Evolutionary conservation across 2,329 filamentous ascomycete species (phyloP).

Genomic region (Hypoxylon sp.): DNA sequence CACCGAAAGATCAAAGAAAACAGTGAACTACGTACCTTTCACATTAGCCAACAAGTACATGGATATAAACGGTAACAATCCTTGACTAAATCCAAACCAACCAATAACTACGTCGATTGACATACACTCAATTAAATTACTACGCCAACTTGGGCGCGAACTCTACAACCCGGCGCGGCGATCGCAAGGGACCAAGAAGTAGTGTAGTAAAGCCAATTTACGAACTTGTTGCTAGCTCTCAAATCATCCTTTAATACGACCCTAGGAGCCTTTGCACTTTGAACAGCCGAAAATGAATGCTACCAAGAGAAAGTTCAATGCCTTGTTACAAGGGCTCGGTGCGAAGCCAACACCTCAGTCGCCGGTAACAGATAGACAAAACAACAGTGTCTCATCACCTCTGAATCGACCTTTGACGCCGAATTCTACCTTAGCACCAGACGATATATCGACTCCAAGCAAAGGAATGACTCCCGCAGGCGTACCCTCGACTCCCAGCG

Average conservation of each 20-base stretch:
- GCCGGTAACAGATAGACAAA: conserved; percentile 56
- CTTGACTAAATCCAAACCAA: conserved; percentile 17
- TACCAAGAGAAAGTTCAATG: conserved; percentile 88
- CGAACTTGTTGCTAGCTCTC: conserved; percentile 27
- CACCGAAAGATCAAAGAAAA: conserved; percentile 38
- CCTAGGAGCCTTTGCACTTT: conserved; percentile 12
- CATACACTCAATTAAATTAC: conserved; percentile 16
- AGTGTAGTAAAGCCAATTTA: conserved; percentile 18
- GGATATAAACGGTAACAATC: conserved; percentile 12
- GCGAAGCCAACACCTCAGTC: conserved; percentile 62
- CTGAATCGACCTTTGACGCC: conserved; percentile 52
- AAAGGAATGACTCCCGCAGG: conserved; percentile 37
- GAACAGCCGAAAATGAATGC: conserved; percentile 71
- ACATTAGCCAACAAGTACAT: conserved; percentile 4
- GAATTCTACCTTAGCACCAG: conserved; percentile 50
- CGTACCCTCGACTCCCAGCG: conserved; percentile 48
- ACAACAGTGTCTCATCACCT: conserved; percentile 42
- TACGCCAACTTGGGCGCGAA: conserved; percentile 3
- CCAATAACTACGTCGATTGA: conserved; percentile 11
- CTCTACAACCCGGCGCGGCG: conserved; percentile 2
- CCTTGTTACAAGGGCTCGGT: conserved; percentile 77
- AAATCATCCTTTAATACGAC: conserved; percentile 26
- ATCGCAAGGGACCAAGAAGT: conserved; percentile 8
- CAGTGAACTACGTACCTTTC: conserved; percentile 36
- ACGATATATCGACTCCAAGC: conserved; percentile 32